Evolutionary conservation across 495 filamentous ascomycete genomes (phyloP), one percentile per base, ranked within the genome.

Genomic region (Trichoderma erinaceum): DNA sequence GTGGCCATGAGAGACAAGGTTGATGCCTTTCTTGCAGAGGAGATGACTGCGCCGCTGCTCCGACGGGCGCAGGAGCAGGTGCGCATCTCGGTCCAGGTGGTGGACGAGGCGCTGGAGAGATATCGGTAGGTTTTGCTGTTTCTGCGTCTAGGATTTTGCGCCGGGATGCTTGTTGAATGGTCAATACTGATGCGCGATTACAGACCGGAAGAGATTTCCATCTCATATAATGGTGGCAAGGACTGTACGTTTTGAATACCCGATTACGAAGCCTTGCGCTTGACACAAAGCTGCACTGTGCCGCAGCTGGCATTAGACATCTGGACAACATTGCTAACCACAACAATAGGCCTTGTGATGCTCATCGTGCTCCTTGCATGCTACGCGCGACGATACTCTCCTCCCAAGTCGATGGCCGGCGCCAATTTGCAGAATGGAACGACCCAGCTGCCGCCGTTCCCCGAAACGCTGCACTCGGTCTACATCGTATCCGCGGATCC

Each of bases 181-280:
- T 21, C 46, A 18, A 41, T 7, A 29, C 29, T 15, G 41, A 67
- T 67, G 61, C 7, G 21, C 23, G 35, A 38, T 46, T 27, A 71
- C 69, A 93, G 91, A 65, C 85, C 89, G 67, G 81, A 88, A 63
- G 84, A 96, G 71, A 82, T 98, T 63, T 92, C 94, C 12, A 82
- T 99, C 68, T 96, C 96, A 63, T 99, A 97, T 76, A 99, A 99
- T 71, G 95, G 95, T 79, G 95, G 95, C 58, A 99, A 99, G 77
- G 95, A 99, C 85, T 99, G 95, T 61, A 61, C 56, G 56, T 61
- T 10, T 23, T 29, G 29, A 29, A 29, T 29, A 1, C 29, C 29
- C 29, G 29, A 29, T 29, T 1, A 50, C 5, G 16, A 16, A 1
- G 13, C 15, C 16, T n/a, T 23, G 18, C 18, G 21, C 48, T 10